phyloP scores from a whole-genome alignment of 352 stramenopile genomes.

The Pythium vanterpoolii region DNA sequence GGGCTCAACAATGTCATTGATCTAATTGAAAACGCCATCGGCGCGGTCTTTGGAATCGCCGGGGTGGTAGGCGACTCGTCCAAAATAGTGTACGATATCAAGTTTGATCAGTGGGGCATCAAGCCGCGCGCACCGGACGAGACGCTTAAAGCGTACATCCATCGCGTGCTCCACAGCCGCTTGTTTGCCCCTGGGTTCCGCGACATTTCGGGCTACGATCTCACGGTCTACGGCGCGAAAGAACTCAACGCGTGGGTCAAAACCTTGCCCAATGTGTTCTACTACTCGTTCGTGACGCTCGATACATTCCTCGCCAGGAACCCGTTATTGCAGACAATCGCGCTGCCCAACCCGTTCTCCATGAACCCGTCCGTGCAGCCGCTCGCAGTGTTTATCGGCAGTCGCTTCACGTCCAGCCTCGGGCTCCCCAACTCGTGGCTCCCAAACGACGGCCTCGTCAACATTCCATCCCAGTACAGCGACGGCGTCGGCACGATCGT shows the following conservation, averaged over 20 bases:
- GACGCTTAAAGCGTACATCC: conserved; percentile 2
- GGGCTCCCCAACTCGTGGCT: conserved; percentile 39
- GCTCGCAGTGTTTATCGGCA: conserved; percentile 35
- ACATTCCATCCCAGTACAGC: conserved; percentile 22
- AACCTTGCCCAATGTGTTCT: conserved; percentile 44
- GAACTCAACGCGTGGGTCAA: conserved; percentile 43
- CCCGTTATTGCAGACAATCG: conserved; percentile 33
- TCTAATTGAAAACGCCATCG: background rate
- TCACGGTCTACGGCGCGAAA: conserved; percentile 30
- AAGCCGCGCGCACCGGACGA: conserved; percentile 2
- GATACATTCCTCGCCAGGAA: conserved; percentile 32
- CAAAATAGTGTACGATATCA: conserved; percentile 1
- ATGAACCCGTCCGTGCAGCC: conserved; percentile 31
- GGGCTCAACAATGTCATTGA: background rate
- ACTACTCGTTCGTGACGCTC: conserved; percentile 44
- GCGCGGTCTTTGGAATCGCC: background rate
- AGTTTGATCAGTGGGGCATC: conserved; percentile 21
- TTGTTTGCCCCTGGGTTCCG: conserved; percentile 37
- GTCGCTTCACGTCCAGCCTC: conserved; percentile 25
- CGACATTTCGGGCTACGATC: conserved; percentile 35
- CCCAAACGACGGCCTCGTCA: conserved; percentile 28
- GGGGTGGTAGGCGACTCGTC: background rate
- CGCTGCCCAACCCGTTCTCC: conserved; percentile 34
- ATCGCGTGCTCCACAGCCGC: conserved; percentile 12
- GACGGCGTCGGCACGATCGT: conserved; percentile 21